Base-by-base conservation (phyloP, 2,329 filamentous ascomycete genomes). In the Daldinia sp. region DNA sequence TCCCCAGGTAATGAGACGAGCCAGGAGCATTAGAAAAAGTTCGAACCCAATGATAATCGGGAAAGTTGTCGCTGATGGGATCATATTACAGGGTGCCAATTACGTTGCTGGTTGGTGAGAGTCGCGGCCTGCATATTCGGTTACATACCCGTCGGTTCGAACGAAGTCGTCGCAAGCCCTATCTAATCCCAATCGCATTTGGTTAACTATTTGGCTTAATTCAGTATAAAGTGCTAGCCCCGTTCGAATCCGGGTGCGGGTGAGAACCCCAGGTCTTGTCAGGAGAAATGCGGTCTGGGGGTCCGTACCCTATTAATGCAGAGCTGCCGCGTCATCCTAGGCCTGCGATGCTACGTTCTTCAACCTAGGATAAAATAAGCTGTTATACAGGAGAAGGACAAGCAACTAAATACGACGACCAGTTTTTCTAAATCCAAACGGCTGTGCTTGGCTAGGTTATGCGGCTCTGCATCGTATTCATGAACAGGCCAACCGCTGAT, bases 281-380 rank as follows among this genome's bases (percentile, higher is more conserved):
- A 55, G 50, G 6, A 53, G 23, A 42, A 37, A 54, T 58, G 56
- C 44, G 51, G 42, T 28, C 53, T 57, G 30, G 44, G 15, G 15
- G 20, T 59, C 60, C 59, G 63, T 51, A 48, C 50, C 55, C 50
- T 58, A 63, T 63, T 69, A 54, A 37, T 13, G 30, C 20, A 54
- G 18, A 37, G 30, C 39, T 28, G 57, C 65, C 68, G 65, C 68
- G 68, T 68, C 68, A 70, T 68, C 68, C 4, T 53, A 28, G 41
- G 41, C 37, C 51, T 39, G 50, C 54, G 55, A 70, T 68, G 65
- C 57, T 41, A 70, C 68, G 9, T 65, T 12, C 48, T 39, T n/a
- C 33, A 42, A 18, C 39, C 54, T 12, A 26, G 61, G 51, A 64
- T 68, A 65, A 53, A 53, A 63, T 59, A 65, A 68, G 61, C 26